A percentile compares a stretch with the other conserved stretches of the same genome.
These are phyloP conservation scores for Vitis hybrid DNA, from an alignment of 177 flowering plant species.

Conservation along the genomic window DNA sequence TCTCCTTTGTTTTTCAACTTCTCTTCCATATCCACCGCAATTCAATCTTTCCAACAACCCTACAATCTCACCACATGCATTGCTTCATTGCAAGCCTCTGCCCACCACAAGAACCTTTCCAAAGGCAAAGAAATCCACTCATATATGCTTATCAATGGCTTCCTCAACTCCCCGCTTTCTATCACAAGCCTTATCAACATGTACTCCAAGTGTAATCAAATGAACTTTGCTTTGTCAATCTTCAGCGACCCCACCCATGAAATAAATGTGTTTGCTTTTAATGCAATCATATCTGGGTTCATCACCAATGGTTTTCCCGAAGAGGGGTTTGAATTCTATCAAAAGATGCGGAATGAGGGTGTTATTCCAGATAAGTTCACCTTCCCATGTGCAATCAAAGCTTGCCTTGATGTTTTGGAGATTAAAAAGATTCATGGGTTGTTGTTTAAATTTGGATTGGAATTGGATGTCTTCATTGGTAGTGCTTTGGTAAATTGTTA, in stretches of 20 bases:
- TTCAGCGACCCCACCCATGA: slow-evolving; percentile 23
- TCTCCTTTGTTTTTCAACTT: no score
- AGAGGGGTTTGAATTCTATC: slow-evolving; percentile 39
- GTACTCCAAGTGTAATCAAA: slow-evolving; percentile 63
- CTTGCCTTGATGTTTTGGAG: slow-evolving; percentile 34
- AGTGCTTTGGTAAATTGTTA: slow-evolving; percentile 45
- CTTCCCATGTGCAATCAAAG: slow-evolving; percentile 57
- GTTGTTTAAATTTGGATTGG: slow-evolving; percentile 37
- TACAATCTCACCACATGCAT: slow-evolving; percentile 28
- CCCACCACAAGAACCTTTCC: slow-evolving; percentile 33
- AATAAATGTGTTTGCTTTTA: slow-evolving; percentile 54
- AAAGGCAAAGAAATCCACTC: slow-evolving; percentile 56
- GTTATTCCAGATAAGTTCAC: slow-evolving; percentile 60
- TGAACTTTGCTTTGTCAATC: slow-evolving; percentile 36
- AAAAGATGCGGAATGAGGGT: slow-evolving; percentile 35
- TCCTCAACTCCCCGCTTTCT: slow-evolving; percentile 38
- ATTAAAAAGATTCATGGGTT: slow-evolving; percentile 49
- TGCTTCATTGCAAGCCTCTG: slow-evolving; percentile 54
- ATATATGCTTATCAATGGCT: slow-evolving; percentile 39
- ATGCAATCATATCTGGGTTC: slow-evolving; percentile 62
- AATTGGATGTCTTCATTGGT: slow-evolving; percentile 39
- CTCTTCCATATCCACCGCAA: no score
- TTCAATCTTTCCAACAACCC: background rate
- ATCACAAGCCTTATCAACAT: slow-evolving; percentile 74
- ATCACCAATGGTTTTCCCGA: slow-evolving; percentile 32